phyloP scores from a whole-genome alignment of 2,329 filamentous ascomycete species.

The Pyrenochaeta sp. region DNA sequence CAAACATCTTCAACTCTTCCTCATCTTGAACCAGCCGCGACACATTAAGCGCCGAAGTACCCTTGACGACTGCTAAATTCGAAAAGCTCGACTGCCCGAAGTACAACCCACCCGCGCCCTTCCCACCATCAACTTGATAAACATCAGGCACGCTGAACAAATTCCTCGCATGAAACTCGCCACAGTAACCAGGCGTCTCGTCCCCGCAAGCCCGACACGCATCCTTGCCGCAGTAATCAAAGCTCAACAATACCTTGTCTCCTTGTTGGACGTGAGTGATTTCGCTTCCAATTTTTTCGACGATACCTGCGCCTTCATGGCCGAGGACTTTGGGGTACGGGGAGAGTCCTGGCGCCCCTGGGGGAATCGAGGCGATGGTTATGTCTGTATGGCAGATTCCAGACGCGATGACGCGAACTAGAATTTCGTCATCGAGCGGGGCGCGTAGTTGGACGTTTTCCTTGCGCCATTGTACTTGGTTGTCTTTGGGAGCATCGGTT shows the following conservation, averaged over 20 bases:
- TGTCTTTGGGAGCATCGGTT: constrained; percentile 46
- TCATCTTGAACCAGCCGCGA: constrained; percentile 48
- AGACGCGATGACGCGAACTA: constrained; percentile 63
- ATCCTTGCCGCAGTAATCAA: constrained; percentile 56
- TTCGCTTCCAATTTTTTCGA: constrained; percentile 54
- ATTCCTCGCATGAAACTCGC: constrained; percentile 59
- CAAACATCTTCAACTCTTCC: constrained; percentile 54
- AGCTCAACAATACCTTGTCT: constrained; percentile 59
- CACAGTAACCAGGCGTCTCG: constrained; percentile 59
- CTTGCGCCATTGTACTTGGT: constrained; percentile 51
- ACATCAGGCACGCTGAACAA: constrained; percentile 45
- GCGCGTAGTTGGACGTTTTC: constrained; percentile 48
- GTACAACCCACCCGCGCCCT: constrained; percentile 51
- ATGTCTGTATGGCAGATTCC: constrained; percentile 66
- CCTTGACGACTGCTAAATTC: constrained; percentile 50
- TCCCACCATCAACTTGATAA: constrained; percentile 23
- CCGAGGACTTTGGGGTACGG: constrained; percentile 61
- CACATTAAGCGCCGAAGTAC: constrained; percentile 55
- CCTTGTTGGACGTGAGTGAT: constrained; percentile 54
- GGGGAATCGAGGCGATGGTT: constrained; percentile 53
- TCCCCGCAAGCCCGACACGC: constrained; percentile 59
- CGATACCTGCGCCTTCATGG: constrained; percentile 64
- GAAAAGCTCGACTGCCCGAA: constrained; percentile 61
- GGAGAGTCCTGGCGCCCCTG: constrained; percentile 36
- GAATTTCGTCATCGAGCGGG: constrained; percentile 57